Conservation (phyloP, 176 grass and related monocot species). For the Oryza brachyantha region DNA sequence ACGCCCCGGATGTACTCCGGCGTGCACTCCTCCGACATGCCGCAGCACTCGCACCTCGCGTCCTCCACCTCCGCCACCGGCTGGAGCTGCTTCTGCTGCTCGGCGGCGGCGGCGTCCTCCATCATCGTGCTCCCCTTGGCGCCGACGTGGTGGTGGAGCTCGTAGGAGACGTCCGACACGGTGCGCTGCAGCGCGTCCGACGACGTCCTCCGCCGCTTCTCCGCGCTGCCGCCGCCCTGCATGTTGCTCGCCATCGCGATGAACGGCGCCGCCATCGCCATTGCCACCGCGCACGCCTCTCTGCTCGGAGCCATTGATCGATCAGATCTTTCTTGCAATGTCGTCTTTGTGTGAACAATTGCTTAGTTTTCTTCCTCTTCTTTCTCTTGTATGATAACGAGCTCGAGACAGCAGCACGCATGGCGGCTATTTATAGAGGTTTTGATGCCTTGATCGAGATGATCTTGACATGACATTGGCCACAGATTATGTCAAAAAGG, state of each 20-base stretch:
- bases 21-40: conserved; percentile 95
- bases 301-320: conserved; percentile 38
- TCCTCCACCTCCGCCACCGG: conserved; percentile 57
- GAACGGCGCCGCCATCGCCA: conserved; percentile 52
- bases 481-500: conserved; percentile 42
- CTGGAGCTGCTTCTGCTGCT: conserved; percentile 18
- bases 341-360: not conserved
- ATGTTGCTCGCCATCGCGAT: conserved; percentile 32
- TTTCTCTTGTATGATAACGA: not conserved
- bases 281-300: conserved; percentile 44
- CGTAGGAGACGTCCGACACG: conserved; percentile 73
- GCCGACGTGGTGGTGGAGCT: conserved; percentile 45
- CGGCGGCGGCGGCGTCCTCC: not conserved
- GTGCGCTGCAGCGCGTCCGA: conserved; percentile 67
- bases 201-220: conserved; percentile 65
- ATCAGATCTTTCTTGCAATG: not conserved
- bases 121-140: not conserved
- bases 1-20: conserved; percentile 69
- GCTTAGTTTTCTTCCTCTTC: not conserved
- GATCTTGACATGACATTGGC: not conserved
- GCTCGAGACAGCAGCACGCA: not conserved
- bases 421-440: conserved; percentile 41
- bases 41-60: conserved; percentile 85
- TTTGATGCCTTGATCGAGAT: not conserved
- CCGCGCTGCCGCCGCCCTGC: not conserved